Evolutionary conservation across 495 filamentous ascomycete genomes (phyloP), one percentile per base, ranked within the genome.

Genomic region (Thermothielavioides terrestris): DNA sequence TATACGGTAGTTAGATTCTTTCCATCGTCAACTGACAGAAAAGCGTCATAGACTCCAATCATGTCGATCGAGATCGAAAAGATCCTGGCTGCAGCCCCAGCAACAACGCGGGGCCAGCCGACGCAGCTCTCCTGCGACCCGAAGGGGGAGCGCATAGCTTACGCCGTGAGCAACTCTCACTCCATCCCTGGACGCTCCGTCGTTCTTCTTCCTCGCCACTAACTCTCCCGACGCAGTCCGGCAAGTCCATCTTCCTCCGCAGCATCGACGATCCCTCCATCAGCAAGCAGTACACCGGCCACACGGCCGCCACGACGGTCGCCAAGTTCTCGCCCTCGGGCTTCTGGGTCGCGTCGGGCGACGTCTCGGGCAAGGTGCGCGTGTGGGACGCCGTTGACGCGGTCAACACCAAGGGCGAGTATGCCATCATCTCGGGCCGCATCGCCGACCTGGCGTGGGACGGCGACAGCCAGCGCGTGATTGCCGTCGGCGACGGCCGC

Each of bases 391-490:
- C 77, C 41, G 70, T 76, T 31, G 82, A 81, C 53, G 80, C 75
- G 30, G 77, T 78, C 47, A 80, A 78, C 52, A 85, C 78, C 38
- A 84, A 84, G 67, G 82, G 90, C 46, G 92, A 97, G 65, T 97
- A 95, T 67, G 79, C 80, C 53, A 95, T 96, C 64, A 88, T 97
- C 55, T 90, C 88, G 43, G 94, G 92, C 27, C 83, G 87, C 39
- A 94, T 98, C 65, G 92, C 92, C 63, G 92, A 97, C 62, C 73
- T 98, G 41, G 89, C 91, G 10, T 98, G 92, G 90, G 92, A 97
- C 64, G 94, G 91, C 39, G 92, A 98, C 66, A 90, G 85, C 42
- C 89, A 95, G 70, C 84, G 92, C 21, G 86, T 98, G 43, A 94
- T 96, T 53, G 94, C 91, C 9, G 94, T 97, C 17, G 92, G 92